phyloP scores from a whole-genome alignment of 352 stramenopile genomes.

The Sclerospora graminicola region DNA sequence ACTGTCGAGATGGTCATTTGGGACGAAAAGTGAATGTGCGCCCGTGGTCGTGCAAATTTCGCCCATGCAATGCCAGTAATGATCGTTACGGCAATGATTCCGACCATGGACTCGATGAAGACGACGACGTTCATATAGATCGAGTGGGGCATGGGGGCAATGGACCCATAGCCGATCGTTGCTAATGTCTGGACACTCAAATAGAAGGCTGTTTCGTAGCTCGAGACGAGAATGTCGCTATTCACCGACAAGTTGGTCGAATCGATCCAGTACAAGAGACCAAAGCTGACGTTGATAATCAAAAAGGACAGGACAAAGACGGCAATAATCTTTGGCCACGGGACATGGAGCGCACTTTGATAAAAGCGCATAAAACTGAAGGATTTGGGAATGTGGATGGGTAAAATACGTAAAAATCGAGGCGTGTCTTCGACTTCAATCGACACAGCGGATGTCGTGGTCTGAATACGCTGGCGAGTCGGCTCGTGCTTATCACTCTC shows the following conservation, averaged over 20 bases:
- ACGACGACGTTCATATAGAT: conserved; percentile 73
- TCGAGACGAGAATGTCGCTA: conserved; percentile 30
- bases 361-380: conserved; percentile 78
- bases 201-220: conserved; percentile 64
- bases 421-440: conserved; percentile 75
- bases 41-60: conserved; percentile 69
- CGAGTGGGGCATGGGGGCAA: conserved; percentile 34
- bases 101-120: conserved; percentile 64
- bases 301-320: conserved; percentile 66
- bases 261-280: conserved; percentile 47
- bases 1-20: conserved; percentile 58
- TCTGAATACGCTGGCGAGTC: conserved; percentile 3
- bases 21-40: conserved; percentile 76
- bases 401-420: conserved; percentile 58
- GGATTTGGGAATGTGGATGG: conserved; percentile 69
- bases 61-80: conserved; percentile 81
- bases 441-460: conserved; percentile 33
- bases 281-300: conserved; percentile 54
- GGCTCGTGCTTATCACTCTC: conserved; percentile 3
- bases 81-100: conserved; percentile 72
- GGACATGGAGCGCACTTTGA: conserved; percentile 58
- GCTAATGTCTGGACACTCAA: conserved; percentile 78
- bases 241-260: conserved; percentile 29
- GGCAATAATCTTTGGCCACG: conserved; percentile 60
- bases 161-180: conserved; percentile 74